These are phyloP conservation scores for Lodderomyces margitis DNA, from an alignment of 1,139 yeast genomes.

Conservation along the genomic window DNA sequence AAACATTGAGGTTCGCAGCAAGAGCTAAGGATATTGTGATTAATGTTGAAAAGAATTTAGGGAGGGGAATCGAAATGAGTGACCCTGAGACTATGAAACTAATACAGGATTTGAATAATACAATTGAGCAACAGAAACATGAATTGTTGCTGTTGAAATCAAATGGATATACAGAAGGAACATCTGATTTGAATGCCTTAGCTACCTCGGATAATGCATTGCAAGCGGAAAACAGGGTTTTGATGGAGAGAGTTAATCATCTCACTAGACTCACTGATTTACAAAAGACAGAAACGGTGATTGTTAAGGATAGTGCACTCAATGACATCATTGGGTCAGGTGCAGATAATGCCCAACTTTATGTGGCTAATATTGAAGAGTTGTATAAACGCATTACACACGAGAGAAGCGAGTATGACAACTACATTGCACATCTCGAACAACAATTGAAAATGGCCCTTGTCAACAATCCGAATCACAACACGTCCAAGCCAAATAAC, in stretches of 20 bases:
- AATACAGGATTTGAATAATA: conserved; percentile 46
- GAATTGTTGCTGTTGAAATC: conserved; percentile 34
- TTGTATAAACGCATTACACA: conserved; percentile 41
- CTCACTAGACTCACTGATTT: conserved; percentile 60
- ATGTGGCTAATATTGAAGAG: conserved; percentile 48
- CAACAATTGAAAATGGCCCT: conserved; percentile 39
- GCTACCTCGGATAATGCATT: conserved; percentile 21
- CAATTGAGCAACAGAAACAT: conserved; percentile 43
- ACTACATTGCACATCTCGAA: conserved; percentile 64
- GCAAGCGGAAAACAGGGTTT: conserved; percentile 58
- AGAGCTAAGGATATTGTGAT: conserved; percentile 84
- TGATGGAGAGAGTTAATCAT: conserved; percentile 70
- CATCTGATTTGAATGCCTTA: neutral
- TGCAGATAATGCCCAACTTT: conserved; percentile 31
- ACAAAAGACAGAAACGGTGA: conserved; percentile 52
- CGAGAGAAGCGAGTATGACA: conserved; percentile 61
- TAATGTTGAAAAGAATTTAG: conserved; percentile 58
- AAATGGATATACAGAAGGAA: neutral
- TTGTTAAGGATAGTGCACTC: conserved; percentile 53
- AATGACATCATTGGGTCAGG: conserved; percentile 48
- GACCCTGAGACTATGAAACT: conserved; percentile 44
- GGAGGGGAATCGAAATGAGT: conserved; percentile 24
- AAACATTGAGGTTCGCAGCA: conserved; percentile 88
- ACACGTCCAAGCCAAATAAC: neutral
- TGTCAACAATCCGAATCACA: conserved; percentile 18